Conservation (phyloP, 2,329 filamentous ascomycete species). For the Nothophoma quercina region DNA sequence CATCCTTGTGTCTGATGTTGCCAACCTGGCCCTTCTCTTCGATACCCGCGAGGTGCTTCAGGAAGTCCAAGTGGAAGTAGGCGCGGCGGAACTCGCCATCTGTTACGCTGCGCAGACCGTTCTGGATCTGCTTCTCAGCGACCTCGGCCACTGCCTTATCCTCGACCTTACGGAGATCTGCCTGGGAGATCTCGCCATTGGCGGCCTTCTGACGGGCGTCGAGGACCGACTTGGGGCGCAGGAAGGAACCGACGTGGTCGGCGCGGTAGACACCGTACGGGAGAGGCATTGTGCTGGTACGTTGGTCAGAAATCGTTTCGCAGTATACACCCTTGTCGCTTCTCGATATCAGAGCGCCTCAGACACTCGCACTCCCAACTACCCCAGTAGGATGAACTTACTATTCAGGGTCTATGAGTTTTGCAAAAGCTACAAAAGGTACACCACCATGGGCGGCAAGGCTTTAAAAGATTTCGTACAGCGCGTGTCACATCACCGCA, state of each 20-base stretch:
- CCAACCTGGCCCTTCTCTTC: conserved; percentile 61
- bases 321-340: not conserved
- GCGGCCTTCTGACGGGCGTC: conserved; percentile 59
- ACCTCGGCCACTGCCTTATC: conserved; percentile 59
- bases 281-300: conserved; percentile 43
- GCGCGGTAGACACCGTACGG: conserved; percentile 53
- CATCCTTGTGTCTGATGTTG: conserved; percentile 49
- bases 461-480: conserved; percentile 7
- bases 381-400: not conserved
- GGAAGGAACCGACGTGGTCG: conserved; percentile 65
- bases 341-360: no score
- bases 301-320: not conserved
- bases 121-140: conserved; percentile 58
- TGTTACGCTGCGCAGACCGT: conserved; percentile 60
- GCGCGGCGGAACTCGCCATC: conserved; percentile 65
- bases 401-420: not conserved
- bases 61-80: conserved; percentile 67
- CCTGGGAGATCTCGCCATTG: conserved; percentile 51
- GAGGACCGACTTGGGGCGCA: conserved; percentile 60
- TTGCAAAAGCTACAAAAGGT: not conserved
- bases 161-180: conserved; percentile 60
- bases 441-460: not conserved
- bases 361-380: no score
- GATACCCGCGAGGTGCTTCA: conserved; percentile 62
- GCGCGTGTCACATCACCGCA: conserved; percentile 6